Evolutionary conservation across 2,329 filamentous ascomycete genomes (phyloP), one percentile per base, ranked within the genome.

Genomic region (Fusarium liriodendri): DNA sequence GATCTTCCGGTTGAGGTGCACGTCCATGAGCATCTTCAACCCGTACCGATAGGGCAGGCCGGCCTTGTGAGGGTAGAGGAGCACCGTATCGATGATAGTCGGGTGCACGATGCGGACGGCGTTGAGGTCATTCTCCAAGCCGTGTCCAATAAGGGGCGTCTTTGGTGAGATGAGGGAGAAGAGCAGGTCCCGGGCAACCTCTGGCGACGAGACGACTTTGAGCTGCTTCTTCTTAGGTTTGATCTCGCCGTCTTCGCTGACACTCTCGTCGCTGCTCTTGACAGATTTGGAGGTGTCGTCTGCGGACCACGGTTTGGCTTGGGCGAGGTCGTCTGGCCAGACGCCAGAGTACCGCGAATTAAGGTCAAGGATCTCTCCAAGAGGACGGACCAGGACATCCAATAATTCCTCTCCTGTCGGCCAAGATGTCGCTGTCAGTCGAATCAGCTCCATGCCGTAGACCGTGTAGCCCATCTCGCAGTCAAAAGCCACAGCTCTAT

Each of bases 391-490:
- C 0, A 98, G 88, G 0, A 98, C 88, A 79, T 99, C 97, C 6
- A 98, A 85, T 0, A 99, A 82, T 62, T 89, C 88, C 62, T 91
- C 89, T 22, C 94, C 93, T 10, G 88, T 85, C 0, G 96, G 96
- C 95, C 97, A 99, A 11, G 92, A 91, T 5, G 96, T 92, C 6
- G 94, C 95, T 0, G 97, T 98, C 4, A 99, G 83, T 10, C 97
- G 94, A 66, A 98, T 92, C 20, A 99, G 88, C 81, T 99, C 97
- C 73, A 98, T 85, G 0, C 97, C 97, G 59, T 93, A 83, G 1
- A 94, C 94, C 0, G 97, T 99, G 80, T 97, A 98, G 6, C 94
- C 94, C 97, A 99, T 99, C 80, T 99, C 97, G 78, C 97, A 98
- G 81, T 99, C 97, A 78, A 99, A 96, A 73, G 91, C 93, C 13